These are phyloP conservation scores for Ananas comosus DNA, from an alignment of 176 grass and related monocot genomes.

Conservation along the genomic window DNA sequence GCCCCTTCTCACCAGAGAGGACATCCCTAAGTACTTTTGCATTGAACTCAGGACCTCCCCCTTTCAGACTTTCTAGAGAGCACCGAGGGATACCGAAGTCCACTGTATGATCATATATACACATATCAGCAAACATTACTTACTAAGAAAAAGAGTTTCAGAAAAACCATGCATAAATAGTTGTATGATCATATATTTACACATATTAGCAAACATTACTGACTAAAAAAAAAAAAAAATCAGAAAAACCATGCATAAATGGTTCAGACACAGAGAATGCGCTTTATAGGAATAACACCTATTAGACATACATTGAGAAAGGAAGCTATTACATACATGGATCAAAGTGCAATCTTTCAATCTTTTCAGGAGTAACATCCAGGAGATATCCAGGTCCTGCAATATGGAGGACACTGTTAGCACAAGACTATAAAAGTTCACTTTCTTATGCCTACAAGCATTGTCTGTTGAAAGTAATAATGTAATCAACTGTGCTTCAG, in stretches of 20 bases:
- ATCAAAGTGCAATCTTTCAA: constrained; percentile 77
- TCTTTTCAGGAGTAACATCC: constrained; percentile 73
- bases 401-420: too few species aligned
- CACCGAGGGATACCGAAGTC: constrained; percentile 97
- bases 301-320: background rate
- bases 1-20: constrained; percentile 76
- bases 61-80: constrained; percentile 67
- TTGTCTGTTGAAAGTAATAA: too few species aligned
- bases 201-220: background rate
- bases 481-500: too few species aligned
- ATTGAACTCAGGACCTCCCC: constrained; percentile 68
- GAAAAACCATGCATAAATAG: background rate
- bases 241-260: background rate
- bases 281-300: background rate
- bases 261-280: background rate
- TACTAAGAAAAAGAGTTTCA: background rate
- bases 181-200: constrained; percentile 24
- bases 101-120: constrained; percentile 42
- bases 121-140: background rate
- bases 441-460: too few species aligned
- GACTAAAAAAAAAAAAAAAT: background rate
- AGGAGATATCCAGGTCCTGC: constrained; percentile 76
- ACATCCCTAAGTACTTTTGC: constrained; percentile 77
- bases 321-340: constrained; percentile 38
- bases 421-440: too few species aligned